Conservation (phyloP, 164 flowering plant genomes). For the Vitis vinifera region ASM3070453v1 NC_081805.1:4334001-4334500, state of each 20-base stretch:
- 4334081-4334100: slow-evolving; percentile 18
- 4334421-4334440: too few relatives aligned
- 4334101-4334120: slow-evolving; percentile 17
- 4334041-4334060: slow-evolving; percentile 21
- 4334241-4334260: slow-evolving; percentile 94
- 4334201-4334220: slow-evolving; percentile 94
- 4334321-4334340: slow-evolving; percentile 45
- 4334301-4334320: slow-evolving; percentile 63
- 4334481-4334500: neutral
- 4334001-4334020: slow-evolving; percentile 21
- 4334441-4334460: neutral
- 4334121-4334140: slow-evolving; percentile 30
- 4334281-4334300: slow-evolving; percentile 87
- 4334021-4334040: slow-evolving; percentile 26
- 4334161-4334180: slow-evolving; percentile 44
- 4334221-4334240: slow-evolving; percentile 94
- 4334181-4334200: slow-evolving; percentile 48
- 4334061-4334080: slow-evolving; percentile 20
- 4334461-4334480: neutral
- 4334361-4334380: too few relatives aligned
- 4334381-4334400: too few relatives aligned
- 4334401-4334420: too few relatives aligned
- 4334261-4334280: slow-evolving; percentile 82
- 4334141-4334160: slow-evolving; percentile 27
- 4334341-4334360: neutral